phyloP scores from a whole-genome alignment of 2,329 filamentous ascomycete species.

The Fusarium xylarioides region DNA sequence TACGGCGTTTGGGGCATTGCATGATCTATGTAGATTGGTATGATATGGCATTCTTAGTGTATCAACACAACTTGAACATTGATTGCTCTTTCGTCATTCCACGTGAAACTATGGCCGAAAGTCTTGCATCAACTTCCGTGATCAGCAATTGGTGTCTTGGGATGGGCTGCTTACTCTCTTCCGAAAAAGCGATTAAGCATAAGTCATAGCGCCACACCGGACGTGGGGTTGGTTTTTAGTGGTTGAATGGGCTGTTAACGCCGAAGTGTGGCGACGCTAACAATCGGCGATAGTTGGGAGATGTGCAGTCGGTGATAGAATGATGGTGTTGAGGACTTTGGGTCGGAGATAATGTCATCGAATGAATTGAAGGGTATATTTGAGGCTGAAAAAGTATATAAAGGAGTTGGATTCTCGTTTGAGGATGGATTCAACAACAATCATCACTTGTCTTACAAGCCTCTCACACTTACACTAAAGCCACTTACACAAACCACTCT shows the following conservation, averaged over 20 bases:
- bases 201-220: neutral
- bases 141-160: neutral
- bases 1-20: constrained; percentile 30
- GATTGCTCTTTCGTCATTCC: neutral
- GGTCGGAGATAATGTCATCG: constrained; percentile 17
- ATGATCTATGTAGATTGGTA: constrained; percentile 35
- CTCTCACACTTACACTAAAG: rapidly evolving
- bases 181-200: neutral
- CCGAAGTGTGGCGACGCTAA: constrained; percentile 13
- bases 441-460: neutral
- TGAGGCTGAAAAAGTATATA: neutral
- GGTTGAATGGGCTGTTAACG: neutral
- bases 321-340: neutral
- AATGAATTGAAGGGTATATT: rapidly evolving
- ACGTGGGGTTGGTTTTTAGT: neutral
- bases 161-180: neutral
- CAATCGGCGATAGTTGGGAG: constrained; percentile 23
- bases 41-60: constrained; percentile 26
- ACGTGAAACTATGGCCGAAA: neutral
- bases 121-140: rapidly evolving
- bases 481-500: neutral
- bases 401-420: neutral
- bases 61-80: constrained; percentile 11
- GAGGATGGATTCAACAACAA: neutral
- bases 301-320: constrained; percentile 5